Evolutionary conservation across 305 asterid species (phyloP).

Genomic region (Andrographis paniculata): DNA sequence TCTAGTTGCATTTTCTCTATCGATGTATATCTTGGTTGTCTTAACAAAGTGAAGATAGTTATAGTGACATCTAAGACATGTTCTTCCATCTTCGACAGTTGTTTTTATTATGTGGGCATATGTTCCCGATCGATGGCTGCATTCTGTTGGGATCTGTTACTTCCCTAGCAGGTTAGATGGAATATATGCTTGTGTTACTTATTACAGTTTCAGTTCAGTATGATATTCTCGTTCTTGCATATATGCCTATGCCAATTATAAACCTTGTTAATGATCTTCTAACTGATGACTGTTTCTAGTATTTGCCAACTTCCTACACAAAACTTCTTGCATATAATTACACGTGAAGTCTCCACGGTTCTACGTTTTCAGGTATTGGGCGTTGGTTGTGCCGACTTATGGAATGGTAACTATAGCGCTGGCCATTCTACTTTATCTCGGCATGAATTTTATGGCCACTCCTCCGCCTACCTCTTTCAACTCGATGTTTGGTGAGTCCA

Average conservation of each 20-base stretch:
- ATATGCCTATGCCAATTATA: background rate
- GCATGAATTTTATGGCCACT: conserved; percentile 81
- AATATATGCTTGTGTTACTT: conserved; percentile 5
- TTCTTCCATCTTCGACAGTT: conserved; percentile 31
- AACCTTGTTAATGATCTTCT: no score
- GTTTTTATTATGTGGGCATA: conserved; percentile 54
- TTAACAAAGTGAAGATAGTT: no score
- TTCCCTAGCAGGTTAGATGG: conserved; percentile 79
- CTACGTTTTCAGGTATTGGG: conserved; percentile 74
- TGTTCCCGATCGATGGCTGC: conserved; percentile 78
- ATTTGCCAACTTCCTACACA: no score
- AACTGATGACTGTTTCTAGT: no score
- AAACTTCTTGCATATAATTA: no score
- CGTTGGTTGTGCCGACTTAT: conserved; percentile 78
- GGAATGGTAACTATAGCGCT: conserved; percentile 47
- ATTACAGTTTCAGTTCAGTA: conserved; percentile 9
- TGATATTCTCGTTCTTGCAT: conserved; percentile 4
- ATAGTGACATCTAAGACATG: no score
- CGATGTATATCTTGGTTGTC: no score
- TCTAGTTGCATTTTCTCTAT: no score
- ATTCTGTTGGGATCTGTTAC: conserved; percentile 75
- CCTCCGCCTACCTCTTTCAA: conserved; percentile 82
- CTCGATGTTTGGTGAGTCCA: conserved; percentile 55
- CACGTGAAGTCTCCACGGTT: background rate
- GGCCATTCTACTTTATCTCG: conserved; percentile 55